Evolutionary conservation across 805 yeast species (phyloP).

Genomic region (Myxozyma nipponensis): DNA sequence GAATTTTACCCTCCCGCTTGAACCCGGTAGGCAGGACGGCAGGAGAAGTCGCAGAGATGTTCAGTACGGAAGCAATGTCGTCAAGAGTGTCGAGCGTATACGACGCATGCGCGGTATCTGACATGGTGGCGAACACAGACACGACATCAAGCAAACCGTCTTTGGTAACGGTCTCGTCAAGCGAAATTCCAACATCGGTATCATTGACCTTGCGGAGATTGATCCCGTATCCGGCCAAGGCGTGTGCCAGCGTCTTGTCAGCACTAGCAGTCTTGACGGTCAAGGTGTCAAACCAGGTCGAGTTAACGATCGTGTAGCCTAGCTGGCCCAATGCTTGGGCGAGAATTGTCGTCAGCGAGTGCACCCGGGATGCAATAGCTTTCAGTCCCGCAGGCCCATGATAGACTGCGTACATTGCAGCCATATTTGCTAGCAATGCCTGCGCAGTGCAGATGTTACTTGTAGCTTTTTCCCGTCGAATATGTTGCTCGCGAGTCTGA

Average conservation of each 20-base stretch:
- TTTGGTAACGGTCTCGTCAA: conserved; percentile 82
- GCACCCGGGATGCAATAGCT: conserved; percentile 71
- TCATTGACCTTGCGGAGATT: conserved; percentile 70
- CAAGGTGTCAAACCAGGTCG: conserved; percentile 82
- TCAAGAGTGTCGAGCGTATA: conserved; percentile 13
- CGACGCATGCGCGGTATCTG: conserved; percentile 1
- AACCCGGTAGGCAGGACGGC: conserved; percentile 46
- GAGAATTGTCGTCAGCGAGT: conserved; percentile 67
- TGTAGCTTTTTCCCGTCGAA: conserved; percentile 95
- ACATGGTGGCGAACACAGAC: conserved; percentile 53
- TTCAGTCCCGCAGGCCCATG: conserved; percentile 88
- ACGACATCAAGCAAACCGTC: conserved; percentile 57
- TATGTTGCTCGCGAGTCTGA: conserved; percentile 98
- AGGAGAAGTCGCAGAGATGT: conserved; percentile 46
- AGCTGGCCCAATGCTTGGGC: conserved; percentile 53
- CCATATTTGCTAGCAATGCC: conserved; percentile 90
- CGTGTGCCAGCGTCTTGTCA: conserved; percentile 52
- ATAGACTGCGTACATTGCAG: conserved; percentile 93
- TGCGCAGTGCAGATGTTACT: conserved; percentile 98
- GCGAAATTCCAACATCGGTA: conserved; percentile 62
- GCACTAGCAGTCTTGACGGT: conserved; percentile 56
- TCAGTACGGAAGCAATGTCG: conserved; percentile 17
- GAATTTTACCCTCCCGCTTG: conserved; percentile 36
- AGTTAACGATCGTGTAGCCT: conserved; percentile 52
- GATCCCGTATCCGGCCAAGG: conserved; percentile 60